These are phyloP conservation scores for Kockovaella imperatae DNA, from an alignment of 768 basidiomycete genomes.

Conservation along the genomic window DNA sequence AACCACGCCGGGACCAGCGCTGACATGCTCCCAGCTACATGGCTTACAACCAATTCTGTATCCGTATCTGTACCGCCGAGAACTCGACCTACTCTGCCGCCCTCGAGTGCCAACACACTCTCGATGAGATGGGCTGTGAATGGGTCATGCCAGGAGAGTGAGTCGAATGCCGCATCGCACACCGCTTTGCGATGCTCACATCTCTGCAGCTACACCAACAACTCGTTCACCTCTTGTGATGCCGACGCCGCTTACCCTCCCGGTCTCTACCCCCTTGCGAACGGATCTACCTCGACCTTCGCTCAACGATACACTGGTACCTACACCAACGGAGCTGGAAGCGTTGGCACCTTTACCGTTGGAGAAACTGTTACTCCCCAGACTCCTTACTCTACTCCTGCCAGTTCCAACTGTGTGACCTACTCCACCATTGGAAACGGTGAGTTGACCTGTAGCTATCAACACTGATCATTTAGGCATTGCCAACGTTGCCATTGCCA, in stretches of 20 bases:
- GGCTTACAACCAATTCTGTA: slow-evolving; percentile 48
- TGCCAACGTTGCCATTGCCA: slow-evolving; percentile 31
- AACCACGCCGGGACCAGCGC: background rate
- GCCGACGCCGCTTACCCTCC: slow-evolving; percentile 48
- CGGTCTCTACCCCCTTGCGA: slow-evolving; percentile 45
- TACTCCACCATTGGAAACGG: slow-evolving; percentile 42
- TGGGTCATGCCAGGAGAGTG: slow-evolving; percentile 47
- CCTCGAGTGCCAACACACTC: slow-evolving; percentile 41
- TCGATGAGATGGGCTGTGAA: slow-evolving; percentile 45
- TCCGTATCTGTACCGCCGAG: slow-evolving; percentile 49
- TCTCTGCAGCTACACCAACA: slow-evolving; percentile 37
- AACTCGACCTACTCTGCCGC: slow-evolving; percentile 46
- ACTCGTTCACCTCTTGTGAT: slow-evolving; percentile 49
- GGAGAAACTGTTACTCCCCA: slow-evolving; percentile 44
- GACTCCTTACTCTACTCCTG: slow-evolving; percentile 40
- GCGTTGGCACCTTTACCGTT: slow-evolving; percentile 37
- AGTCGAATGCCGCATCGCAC: slow-evolving; percentile 11
- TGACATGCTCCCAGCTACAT: slow-evolving; percentile 41
- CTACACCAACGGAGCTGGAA: slow-evolving; percentile 32
- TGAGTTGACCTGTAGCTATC: background rate
- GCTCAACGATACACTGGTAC: slow-evolving; percentile 46
- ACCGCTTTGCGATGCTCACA: slow-evolving; percentile 2
- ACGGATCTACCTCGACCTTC: slow-evolving; percentile 45
- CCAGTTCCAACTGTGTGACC: slow-evolving; percentile 46
- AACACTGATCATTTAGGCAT: slow-evolving; percentile 17